These are phyloP conservation scores for Aegilops umbellulata DNA, from an alignment of 176 grass and related monocot genomes.

Conservation along the genomic window DNA sequence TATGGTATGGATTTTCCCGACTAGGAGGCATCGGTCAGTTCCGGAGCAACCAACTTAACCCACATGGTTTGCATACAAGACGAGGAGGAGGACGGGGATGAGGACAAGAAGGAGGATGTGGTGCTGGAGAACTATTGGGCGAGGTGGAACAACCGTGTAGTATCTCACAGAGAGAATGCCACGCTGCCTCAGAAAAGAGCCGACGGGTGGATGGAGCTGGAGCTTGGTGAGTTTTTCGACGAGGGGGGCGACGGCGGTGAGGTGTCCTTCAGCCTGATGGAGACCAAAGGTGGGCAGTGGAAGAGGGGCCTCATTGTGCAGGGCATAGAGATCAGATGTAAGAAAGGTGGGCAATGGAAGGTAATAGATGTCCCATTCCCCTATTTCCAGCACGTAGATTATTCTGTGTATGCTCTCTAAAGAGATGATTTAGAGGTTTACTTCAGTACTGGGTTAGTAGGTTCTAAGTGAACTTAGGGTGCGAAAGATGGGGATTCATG, in stretches of 20 bases:
- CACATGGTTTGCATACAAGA: conserved; percentile 22
- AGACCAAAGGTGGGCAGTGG: conserved; percentile 11
- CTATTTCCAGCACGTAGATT: too few relatives aligned
- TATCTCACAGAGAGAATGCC: not conserved
- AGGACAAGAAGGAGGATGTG: not conserved
- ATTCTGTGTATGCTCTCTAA: too few relatives aligned
- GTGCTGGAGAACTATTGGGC: not conserved
- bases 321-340: conserved; percentile 72
- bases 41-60: not conserved
- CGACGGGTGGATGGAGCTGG: conserved; percentile 61
- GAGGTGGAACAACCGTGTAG: conserved; percentile 1
- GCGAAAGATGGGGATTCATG: too few relatives aligned
- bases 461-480: too few relatives aligned
- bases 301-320: conserved; percentile 62
- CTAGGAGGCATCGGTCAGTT: conserved; percentile 17
- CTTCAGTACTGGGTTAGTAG: too few relatives aligned
- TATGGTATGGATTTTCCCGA: not conserved
- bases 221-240: conserved; percentile 46
- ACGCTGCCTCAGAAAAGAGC: not conserved
- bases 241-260: conserved; percentile 41
- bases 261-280: conserved; percentile 43
- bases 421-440: too few relatives aligned
- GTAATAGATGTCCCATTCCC: too few relatives aligned
- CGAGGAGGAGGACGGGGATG: not conserved
- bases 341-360: not conserved